Evolutionary conservation across 108 stramenopile genomes (phyloP).

Genomic region (Pelagomonas calceolata): DNA sequence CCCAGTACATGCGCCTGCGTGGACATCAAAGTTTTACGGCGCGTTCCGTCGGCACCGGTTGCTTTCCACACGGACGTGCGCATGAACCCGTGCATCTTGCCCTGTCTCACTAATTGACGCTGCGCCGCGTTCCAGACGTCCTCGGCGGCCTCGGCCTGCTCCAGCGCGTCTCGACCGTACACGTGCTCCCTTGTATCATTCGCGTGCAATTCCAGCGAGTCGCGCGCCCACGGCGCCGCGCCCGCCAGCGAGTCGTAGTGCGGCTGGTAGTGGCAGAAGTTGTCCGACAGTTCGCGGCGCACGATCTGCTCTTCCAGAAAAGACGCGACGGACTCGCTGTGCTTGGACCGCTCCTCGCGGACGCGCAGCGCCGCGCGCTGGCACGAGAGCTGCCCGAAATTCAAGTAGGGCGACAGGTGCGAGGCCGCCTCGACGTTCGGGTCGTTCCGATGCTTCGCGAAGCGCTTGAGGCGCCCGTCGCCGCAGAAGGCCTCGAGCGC

Average conservation of each 20-base stretch:
- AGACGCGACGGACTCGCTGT: slow-evolving; percentile 59
- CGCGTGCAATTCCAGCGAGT: slow-evolving; percentile 67
- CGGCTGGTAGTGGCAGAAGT: slow-evolving; percentile 84
- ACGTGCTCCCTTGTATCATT: slow-evolving; percentile 67
- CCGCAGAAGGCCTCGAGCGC: slow-evolving; percentile 59
- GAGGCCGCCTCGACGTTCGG: slow-evolving; percentile 68
- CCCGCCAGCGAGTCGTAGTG: slow-evolving; percentile 71
- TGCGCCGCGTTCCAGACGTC: slow-evolving; percentile 99
- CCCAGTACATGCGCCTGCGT: slow-evolving; percentile 99
- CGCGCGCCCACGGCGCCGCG: slow-evolving; percentile 84
- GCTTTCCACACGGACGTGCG: too few species aligned
- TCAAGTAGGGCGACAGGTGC: slow-evolving; percentile 70
- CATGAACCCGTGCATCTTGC: slow-evolving; percentile 94
- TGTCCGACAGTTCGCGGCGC: slow-evolving; percentile 88
- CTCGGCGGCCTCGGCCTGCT: slow-evolving; percentile 77
- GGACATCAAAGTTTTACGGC: too few species aligned
- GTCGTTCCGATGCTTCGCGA: slow-evolving; percentile 76
- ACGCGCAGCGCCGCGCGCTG: slow-evolving; percentile 65
- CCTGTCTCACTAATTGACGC: slow-evolving; percentile 71
- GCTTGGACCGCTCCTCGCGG: slow-evolving; percentile 49
- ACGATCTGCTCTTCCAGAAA: slow-evolving; percentile 92
- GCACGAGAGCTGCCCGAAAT: slow-evolving; percentile 72
- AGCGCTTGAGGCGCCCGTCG: slow-evolving; percentile 47
- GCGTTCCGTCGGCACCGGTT: too few species aligned
- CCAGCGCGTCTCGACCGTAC: slow-evolving; percentile 71